Conservation (phyloP, 352 stramenopile species). For the Globisporangium lucens region DNA sequence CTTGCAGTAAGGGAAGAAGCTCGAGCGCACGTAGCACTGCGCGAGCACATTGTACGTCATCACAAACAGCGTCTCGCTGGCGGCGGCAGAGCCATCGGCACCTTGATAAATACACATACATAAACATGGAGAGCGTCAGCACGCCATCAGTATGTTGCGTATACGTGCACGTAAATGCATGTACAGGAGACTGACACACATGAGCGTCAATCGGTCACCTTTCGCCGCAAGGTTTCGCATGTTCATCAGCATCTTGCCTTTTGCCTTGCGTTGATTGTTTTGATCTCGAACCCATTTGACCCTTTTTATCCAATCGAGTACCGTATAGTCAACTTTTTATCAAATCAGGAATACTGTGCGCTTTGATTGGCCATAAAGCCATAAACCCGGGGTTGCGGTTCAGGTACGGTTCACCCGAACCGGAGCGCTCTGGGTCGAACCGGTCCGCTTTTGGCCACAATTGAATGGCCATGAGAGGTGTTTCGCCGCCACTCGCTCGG, state of each 20-base stretch:
- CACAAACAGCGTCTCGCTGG: slow-evolving; percentile 45
- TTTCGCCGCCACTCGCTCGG: slow-evolving; percentile 19
- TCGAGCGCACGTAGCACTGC: slow-evolving; percentile 77
- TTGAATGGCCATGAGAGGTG: slow-evolving; percentile 68
- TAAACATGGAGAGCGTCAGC: neutral
- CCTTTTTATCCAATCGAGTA: slow-evolving; percentile 29
- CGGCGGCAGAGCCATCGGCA: slow-evolving; percentile 1
- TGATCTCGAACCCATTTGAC: neutral
- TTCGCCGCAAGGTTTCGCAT: slow-evolving; percentile 34
- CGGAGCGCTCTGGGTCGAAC: slow-evolving; percentile 19
- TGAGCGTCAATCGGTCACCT: slow-evolving; percentile 7
- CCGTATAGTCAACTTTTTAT: neutral
- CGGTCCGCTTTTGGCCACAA: slow-evolving; percentile 33
- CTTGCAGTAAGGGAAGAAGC: slow-evolving; percentile 79
- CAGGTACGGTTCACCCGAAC: slow-evolving; percentile 2
- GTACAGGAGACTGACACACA: neutral
- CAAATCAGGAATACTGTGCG: slow-evolving; percentile 8
- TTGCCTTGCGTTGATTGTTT: slow-evolving; percentile 8
- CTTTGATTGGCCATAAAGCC: slow-evolving; percentile 25
- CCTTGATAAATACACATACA: neutral
- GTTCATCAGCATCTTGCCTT: slow-evolving; percentile 19
- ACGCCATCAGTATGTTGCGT: neutral
- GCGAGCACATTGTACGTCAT: slow-evolving; percentile 89
- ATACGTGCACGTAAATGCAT: slow-evolving; percentile 13
- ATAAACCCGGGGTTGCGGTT: slow-evolving; percentile 7